Conservation (phyloP, 306 rosid genomes). For the Acacia acuminata region DNA sequence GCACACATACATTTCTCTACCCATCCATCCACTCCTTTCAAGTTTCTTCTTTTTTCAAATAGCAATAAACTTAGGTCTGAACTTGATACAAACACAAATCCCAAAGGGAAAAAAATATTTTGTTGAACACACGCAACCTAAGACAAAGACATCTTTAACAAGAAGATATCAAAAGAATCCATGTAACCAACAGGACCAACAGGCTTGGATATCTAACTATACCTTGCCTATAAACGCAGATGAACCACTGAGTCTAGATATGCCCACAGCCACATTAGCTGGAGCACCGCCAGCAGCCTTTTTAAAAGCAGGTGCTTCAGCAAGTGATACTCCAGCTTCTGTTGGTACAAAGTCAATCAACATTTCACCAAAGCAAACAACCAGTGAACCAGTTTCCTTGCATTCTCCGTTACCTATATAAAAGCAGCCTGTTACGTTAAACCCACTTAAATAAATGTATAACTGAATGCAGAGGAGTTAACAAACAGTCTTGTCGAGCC, state of each 20-base stretch:
- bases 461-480: background rate
- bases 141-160: background rate
- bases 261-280: slow-evolving; percentile 93
- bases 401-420: slow-evolving; percentile 38
- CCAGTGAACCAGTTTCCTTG: slow-evolving; percentile 50
- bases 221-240: slow-evolving; percentile 93
- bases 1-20: background rate
- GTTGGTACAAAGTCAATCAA: slow-evolving; percentile 90
- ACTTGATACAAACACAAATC: background rate
- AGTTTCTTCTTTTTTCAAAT: too few species aligned
- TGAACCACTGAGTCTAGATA: slow-evolving; percentile 78
- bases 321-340: slow-evolving; percentile 82
- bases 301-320: slow-evolving; percentile 90
- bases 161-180: background rate
- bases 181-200: slow-evolving; percentile 11
- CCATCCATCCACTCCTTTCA: background rate
- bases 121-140: background rate
- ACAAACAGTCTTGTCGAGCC: background rate
- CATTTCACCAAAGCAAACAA: slow-evolving; percentile 86
- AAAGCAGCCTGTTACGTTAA: slow-evolving; percentile 24
- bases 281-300: slow-evolving; percentile 99
- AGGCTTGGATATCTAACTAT: slow-evolving; percentile 10
- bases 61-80: too few species aligned
- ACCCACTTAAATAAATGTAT: slow-evolving; percentile 12
- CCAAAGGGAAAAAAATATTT: background rate